phyloP scores from a whole-genome alignment of 257 asterid species.

The Nicotiana paniculata region DNA sequence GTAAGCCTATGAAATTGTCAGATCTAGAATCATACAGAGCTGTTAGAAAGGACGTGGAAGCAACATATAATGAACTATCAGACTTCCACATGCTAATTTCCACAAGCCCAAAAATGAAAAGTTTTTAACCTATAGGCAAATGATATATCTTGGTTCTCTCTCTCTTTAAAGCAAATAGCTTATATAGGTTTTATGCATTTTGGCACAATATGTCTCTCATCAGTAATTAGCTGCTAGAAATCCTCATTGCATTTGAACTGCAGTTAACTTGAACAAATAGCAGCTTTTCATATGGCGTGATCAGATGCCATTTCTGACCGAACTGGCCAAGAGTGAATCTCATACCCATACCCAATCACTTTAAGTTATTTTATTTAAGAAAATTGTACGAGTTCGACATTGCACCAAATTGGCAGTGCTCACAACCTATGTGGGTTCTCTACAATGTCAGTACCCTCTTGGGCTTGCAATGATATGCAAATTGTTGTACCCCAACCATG shows the following conservation, averaged over 20 bases:
- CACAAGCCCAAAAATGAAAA: not conserved
- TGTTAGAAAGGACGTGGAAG: slow-evolving; percentile 2
- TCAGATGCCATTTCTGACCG: not conserved
- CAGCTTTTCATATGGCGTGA: not conserved
- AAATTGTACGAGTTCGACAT: not conserved
- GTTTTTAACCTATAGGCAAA: not conserved
- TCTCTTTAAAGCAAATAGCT: slow-evolving; percentile 1
- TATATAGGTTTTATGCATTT: not conserved
- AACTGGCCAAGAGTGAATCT: not conserved
- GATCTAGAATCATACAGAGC: not conserved
- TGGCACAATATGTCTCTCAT: not conserved
- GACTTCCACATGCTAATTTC: not conserved
- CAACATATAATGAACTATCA: not conserved
- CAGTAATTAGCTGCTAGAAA: not conserved
- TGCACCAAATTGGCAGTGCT: not conserved
- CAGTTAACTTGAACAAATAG: not conserved
- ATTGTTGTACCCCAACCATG: not conserved
- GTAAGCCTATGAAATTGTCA: not conserved
- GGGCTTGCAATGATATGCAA: not conserved
- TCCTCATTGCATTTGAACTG: not conserved
- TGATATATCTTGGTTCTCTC: not conserved
- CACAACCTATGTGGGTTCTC: not conserved
- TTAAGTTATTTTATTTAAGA: not conserved
- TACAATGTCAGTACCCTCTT: not conserved
- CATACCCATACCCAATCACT: not conserved